phyloP scores from a whole-genome alignment of 768 basidiomycete species.

The Hemileccinum impolitum region DNA sequence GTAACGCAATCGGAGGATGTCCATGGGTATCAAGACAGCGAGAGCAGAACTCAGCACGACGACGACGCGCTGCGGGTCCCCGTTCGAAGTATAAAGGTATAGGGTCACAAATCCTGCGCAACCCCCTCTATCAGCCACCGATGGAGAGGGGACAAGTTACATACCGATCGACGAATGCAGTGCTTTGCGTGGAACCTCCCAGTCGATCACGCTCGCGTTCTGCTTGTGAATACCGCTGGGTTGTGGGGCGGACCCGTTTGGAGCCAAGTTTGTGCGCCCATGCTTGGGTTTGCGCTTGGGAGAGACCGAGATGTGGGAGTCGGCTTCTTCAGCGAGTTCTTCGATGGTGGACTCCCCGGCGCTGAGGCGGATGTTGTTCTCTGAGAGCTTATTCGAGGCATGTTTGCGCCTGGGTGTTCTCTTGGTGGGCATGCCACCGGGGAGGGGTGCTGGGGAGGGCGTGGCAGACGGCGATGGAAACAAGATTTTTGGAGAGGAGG shows the following conservation, averaged over 20 bases:
- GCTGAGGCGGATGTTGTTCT: slow-evolving; percentile 9
- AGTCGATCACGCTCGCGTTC: slow-evolving; percentile 47
- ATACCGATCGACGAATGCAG: slow-evolving; percentile 87
- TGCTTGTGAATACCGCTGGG: slow-evolving; percentile 9
- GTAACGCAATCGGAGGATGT: slow-evolving; percentile 67
- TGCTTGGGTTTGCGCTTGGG: slow-evolving; percentile 19
- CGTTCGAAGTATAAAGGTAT: slow-evolving; percentile 51
- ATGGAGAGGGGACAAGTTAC: slow-evolving; percentile 33
- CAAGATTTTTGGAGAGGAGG: slow-evolving; percentile 46
- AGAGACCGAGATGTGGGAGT: slow-evolving; percentile 11
- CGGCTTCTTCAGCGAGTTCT: slow-evolving; percentile 23
- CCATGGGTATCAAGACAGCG: slow-evolving; percentile 66
- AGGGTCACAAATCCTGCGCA: slow-evolving; percentile 59
- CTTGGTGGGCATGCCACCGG: slow-evolving; percentile 37
- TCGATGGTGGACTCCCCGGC: slow-evolving; percentile 19
- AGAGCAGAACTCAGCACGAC: slow-evolving; percentile 63
- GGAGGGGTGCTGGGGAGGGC: slow-evolving; percentile 22
- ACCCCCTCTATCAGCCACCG: slow-evolving; percentile 6
- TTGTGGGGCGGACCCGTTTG: slow-evolving; percentile 10
- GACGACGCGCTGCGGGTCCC: slow-evolving; percentile 50
- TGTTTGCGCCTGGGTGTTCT: slow-evolving; percentile 25
- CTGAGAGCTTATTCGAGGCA: slow-evolving; percentile 25
- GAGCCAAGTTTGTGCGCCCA: slow-evolving; percentile 4
- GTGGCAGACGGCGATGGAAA: slow-evolving; percentile 31
- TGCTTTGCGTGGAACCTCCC: slow-evolving; percentile 87